Evolutionary conservation across 108 stramenopile genomes (phyloP), one percentile per base, ranked within the genome.

Genomic region (Bacterosira constricta): DNA sequence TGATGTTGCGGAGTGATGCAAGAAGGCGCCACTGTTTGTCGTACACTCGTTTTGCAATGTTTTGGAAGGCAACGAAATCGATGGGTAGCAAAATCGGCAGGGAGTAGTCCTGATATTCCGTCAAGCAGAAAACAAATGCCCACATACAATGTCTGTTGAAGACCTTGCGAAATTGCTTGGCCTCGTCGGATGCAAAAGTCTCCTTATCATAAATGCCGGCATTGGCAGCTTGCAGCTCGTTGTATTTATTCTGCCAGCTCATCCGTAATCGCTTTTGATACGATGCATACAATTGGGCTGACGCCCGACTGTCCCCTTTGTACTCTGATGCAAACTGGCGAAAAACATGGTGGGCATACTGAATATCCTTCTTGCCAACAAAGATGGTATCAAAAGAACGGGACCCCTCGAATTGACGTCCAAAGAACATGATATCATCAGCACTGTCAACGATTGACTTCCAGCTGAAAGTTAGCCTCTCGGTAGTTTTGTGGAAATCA

Each of bases 271-370:
- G 21, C 6, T 56, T 29, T 12, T 31, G 23, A 25, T 56, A 56
- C 6, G 55, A 4, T 4, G 32, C 55, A 31, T 18, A 56, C 23
- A 56, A 6, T 35, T 56, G 55, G 1, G 27, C 25, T 4, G 55
- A 56, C 27, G 55, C 55, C 23, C 27, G 30, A 1, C 23, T 9
- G 27, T 56, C 27, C 1, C 55, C 55, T 18, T 27, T 27, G 27
- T 56, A 30, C 23, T 54, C 53, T 1, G 53, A 27, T 15, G 53
- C 53, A 5, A 54, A 54, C 20, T 23, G 2, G 6, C 55, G 27
- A 9, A 56, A 56, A n/a, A 56, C 34, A 35, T 31, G 1, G 55
- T 56, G 55, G 0, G 55, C 55, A 35, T 56, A 56, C 10, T 56
- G 23, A 3, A 25, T 18, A 35, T 30, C 55, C 17, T 12, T 54